Evolutionary conservation across 495 filamentous ascomycete genomes (phyloP).

Genomic region (Neurospora sp.): DNA sequence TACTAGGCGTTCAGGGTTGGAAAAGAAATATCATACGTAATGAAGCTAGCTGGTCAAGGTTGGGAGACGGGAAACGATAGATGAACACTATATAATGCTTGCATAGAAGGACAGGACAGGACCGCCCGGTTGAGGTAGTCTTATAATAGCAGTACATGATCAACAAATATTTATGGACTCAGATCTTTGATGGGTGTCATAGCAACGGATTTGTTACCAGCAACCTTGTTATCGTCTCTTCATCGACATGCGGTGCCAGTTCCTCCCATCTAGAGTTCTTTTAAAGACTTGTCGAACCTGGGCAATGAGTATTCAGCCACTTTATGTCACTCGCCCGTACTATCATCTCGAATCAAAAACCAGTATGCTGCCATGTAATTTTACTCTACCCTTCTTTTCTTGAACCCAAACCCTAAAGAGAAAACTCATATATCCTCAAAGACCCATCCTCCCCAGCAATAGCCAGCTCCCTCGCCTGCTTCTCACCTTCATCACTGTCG

Average conservation of each 20-base stretch:
- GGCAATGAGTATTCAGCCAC: not conserved
- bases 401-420: not conserved
- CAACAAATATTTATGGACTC: not conserved
- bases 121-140: not conserved
- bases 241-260: not conserved
- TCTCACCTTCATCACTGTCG: not conserved
- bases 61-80: not conserved
- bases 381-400: not conserved
- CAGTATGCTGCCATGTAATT: not conserved
- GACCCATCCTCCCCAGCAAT: constrained; percentile 79
- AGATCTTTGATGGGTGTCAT: not conserved
- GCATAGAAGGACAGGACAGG: not conserved
- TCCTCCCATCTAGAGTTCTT: not conserved
- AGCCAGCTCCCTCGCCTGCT: constrained; percentile 47
- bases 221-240: not conserved
- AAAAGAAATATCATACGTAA: not conserved
- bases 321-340: not conserved
- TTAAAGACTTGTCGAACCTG: not conserved
- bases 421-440: constrained; percentile 57
- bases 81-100: not conserved
- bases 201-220: no score
- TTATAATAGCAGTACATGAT: not conserved
- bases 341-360: not conserved
- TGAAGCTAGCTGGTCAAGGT: not conserved
- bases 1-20: not conserved